These are phyloP conservation scores for Cunninghamia lanceolata DNA, from an alignment of 75 land plant genomes.

Conservation along the genomic window DNA sequence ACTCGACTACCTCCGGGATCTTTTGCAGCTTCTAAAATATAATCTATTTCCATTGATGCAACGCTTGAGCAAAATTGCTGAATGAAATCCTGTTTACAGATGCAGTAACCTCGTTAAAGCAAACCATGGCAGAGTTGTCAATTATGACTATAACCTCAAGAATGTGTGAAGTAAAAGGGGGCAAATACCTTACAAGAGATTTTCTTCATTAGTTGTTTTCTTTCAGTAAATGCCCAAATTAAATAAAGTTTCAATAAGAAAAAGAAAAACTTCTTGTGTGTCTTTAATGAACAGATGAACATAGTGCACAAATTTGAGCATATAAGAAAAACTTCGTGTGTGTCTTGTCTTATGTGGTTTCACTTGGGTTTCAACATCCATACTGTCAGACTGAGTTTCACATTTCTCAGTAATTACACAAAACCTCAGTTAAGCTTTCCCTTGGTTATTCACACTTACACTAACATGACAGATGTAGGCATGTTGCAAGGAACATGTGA, in stretches of 20 bases:
- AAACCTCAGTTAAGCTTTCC: too few relatives aligned
- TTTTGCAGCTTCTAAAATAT: constrained; percentile 66
- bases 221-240: neutral
- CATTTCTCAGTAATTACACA: neutral
- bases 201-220: neutral
- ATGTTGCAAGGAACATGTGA: too few relatives aligned
- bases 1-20: constrained; percentile 82
- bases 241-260: neutral
- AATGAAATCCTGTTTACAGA: constrained; percentile 26
- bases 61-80: constrained; percentile 68
- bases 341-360: neutral
- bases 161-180: neutral
- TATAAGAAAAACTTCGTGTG: too few relatives aligned
- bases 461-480: too few relatives aligned
- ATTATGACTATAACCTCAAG: neutral
- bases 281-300: neutral
- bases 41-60: constrained; percentile 51
- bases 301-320: neutral
- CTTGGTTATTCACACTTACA: too few relatives aligned
- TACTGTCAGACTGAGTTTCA: neutral
- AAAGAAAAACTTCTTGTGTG: neutral
- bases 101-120: neutral
- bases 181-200: neutral
- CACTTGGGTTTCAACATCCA: neutral
- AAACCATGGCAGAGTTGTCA: neutral